Evolutionary conservation across 768 basidiomycete species (phyloP).

Genomic region (Lactarius evosmus): DNA sequence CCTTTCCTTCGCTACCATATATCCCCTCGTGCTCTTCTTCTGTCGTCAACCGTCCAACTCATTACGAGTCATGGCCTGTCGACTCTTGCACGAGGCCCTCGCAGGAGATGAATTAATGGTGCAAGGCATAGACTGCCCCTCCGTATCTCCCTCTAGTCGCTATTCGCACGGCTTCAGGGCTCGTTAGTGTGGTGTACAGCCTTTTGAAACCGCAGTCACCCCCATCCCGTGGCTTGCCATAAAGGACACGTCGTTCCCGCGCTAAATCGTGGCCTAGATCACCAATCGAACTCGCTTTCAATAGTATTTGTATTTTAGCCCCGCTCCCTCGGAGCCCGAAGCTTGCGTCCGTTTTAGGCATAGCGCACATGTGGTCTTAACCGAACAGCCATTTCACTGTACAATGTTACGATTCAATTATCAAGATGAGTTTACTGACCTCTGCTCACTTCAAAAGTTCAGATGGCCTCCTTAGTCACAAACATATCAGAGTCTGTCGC

Average conservation of each 20-base stretch:
- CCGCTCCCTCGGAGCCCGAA: slow-evolving; percentile 2
- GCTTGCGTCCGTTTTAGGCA: not conserved
- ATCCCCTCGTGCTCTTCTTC: slow-evolving; percentile 27
- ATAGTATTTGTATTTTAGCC: not conserved
- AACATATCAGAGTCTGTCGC: not conserved
- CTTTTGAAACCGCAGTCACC: not conserved
- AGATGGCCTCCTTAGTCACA: not conserved
- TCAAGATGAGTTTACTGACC: not conserved
- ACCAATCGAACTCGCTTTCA: not conserved
- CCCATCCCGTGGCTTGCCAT: not conserved
- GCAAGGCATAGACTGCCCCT: slow-evolving; percentile 30
- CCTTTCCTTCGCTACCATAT: not conserved
- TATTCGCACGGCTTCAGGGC: slow-evolving; percentile 24
- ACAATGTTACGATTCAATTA: too few species aligned
- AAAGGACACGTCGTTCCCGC: not conserved
- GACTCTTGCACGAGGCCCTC: slow-evolving; percentile 26
- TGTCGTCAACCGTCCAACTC: slow-evolving; percentile 17
- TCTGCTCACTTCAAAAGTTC: not conserved
- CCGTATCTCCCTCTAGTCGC: slow-evolving; percentile 29
- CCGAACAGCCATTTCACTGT: too few species aligned
- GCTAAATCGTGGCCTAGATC: not conserved
- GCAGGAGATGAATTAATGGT: slow-evolving; percentile 31
- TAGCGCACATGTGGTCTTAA: not conserved
- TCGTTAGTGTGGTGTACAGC: slow-evolving; percentile 31
- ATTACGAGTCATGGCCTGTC: slow-evolving; percentile 15